A percentile compares a stretch with the other conserved stretches of the same genome.
These are phyloP conservation scores for Trichophyton verrucosum DNA, from an alignment of 2,329 filamentous ascomycete species.

Conservation along the genomic window DNA sequence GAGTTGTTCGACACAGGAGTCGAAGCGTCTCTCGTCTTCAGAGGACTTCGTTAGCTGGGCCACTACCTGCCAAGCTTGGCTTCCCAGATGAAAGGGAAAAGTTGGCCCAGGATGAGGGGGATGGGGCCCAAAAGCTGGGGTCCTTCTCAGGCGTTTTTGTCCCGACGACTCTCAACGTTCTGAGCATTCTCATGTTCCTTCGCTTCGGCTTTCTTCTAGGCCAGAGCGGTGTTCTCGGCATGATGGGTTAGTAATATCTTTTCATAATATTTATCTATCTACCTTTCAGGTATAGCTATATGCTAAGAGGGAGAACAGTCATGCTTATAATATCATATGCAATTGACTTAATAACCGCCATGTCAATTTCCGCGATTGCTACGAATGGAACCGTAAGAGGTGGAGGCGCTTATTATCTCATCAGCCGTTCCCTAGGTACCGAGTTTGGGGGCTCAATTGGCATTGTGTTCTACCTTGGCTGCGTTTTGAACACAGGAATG, in stretches of 20 bases:
- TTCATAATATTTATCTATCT: neutral
- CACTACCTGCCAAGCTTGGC: slow-evolving; percentile 11
- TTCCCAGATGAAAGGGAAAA: slow-evolving; percentile 24
- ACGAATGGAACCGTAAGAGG: slow-evolving; percentile 82
- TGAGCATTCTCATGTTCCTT: slow-evolving; percentile 87
- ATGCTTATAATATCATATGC: slow-evolving; percentile 64
- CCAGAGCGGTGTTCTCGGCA: slow-evolving; percentile 65
- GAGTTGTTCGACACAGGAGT: slow-evolving; percentile 1
- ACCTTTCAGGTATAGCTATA: neutral
- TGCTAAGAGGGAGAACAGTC: slow-evolving; percentile 35
- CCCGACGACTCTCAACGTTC: slow-evolving; percentile 75
- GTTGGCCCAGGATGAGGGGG: slow-evolving; percentile 18
- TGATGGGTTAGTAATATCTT: slow-evolving; percentile 50
- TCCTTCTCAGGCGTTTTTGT: slow-evolving; percentile 72
- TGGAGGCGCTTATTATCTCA: slow-evolving; percentile 78
- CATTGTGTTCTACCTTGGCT: slow-evolving; percentile 81
- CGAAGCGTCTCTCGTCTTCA: slow-evolving; percentile 8
- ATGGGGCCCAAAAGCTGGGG: slow-evolving; percentile 51
- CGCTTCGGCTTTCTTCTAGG: slow-evolving; percentile 77
- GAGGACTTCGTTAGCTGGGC: slow-evolving; percentile 12
- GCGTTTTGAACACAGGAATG: slow-evolving; percentile 73
- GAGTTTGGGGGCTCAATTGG: slow-evolving; percentile 86
- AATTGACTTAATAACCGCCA: slow-evolving; percentile 70
- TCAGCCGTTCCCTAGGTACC: slow-evolving; percentile 71
- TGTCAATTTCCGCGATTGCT: slow-evolving; percentile 78